A percentile compares a stretch with the other conserved stretches of the same genome.
Evolutionary conservation across 345 rosid species (phyloP).

Genomic region (Gossypium stocksii): DNA sequence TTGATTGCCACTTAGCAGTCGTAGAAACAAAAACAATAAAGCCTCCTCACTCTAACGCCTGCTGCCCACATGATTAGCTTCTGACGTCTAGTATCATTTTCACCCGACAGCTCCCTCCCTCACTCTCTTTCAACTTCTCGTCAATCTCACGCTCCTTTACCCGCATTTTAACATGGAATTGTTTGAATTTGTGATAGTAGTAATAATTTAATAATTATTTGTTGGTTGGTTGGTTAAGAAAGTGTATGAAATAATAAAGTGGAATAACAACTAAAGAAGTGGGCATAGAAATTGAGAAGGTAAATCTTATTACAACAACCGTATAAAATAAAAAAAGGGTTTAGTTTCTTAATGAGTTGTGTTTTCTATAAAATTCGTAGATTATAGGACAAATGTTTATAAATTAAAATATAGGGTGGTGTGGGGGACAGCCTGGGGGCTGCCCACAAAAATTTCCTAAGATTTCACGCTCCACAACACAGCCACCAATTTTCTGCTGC

Average conservation of each 20-base stretch:
- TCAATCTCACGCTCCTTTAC: slow-evolving; percentile 12
- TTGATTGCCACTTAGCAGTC: neutral
- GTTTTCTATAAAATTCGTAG: neutral
- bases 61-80: slow-evolving; percentile 23
- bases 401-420: neutral
- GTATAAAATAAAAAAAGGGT: too few relatives aligned
- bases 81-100: slow-evolving; percentile 22
- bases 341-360: too few relatives aligned
- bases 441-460: neutral
- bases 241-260: too few relatives aligned
- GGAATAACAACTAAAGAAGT: too few relatives aligned
- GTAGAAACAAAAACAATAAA: neutral
- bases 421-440: neutral
- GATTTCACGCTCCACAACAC: neutral
- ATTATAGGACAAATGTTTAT: neutral
- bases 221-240: too few relatives aligned
- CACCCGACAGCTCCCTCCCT: slow-evolving; percentile 22
- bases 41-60: neutral
- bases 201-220: too few relatives aligned
- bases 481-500: slow-evolving; percentile 1
- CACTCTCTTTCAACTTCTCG: neutral
- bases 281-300: too few relatives aligned
- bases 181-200: neutral
- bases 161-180: neutral
- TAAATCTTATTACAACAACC: too few relatives aligned